Evolutionary conservation across 1,284 basidiomycete species (phyloP).

Genomic region (Cystobasidium sp.): DNA sequence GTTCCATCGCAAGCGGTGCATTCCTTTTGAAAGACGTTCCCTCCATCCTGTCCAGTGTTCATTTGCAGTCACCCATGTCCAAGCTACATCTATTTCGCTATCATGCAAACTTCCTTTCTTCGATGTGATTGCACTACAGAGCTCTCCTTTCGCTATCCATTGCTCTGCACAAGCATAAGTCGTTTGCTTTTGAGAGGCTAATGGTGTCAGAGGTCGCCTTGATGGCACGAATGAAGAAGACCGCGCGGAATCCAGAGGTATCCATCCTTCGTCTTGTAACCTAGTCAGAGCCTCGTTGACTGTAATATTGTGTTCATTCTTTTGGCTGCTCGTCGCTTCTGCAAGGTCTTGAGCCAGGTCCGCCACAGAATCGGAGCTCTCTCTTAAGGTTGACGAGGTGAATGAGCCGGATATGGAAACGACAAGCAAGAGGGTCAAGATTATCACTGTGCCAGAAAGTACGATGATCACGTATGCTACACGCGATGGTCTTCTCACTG

Average conservation of each 20-base stretch:
- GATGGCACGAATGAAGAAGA: conserved; percentile 14
- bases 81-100: conserved; percentile 24
- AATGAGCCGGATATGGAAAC: conserved; percentile 3
- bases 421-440: conserved; percentile 12
- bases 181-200: conserved; percentile 11
- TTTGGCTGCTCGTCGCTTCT: not conserved
- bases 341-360: conserved; percentile 8
- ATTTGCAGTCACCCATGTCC: conserved; percentile 30
- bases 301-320: not conserved
- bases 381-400: not conserved
- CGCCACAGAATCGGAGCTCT: conserved; percentile 2
- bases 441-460: not conserved
- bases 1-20: not conserved
- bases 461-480: conserved; percentile 9
- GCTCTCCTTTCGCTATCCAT: conserved; percentile 31
- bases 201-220: conserved; percentile 6
- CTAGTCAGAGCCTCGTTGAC: conserved; percentile 6
- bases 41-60: conserved; percentile 31
- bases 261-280: conserved; percentile 15
- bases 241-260: not conserved
- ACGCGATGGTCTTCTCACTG: not conserved
- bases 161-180: conserved; percentile 29
- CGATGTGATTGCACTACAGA: conserved; percentile 9
- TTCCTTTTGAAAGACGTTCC: not conserved
- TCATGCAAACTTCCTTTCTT: not conserved